Evolutionary conservation across 306 rosid species (phyloP), one percentile per base, ranked within the genome.

Genomic region (Sesbania bispinosa): DNA sequence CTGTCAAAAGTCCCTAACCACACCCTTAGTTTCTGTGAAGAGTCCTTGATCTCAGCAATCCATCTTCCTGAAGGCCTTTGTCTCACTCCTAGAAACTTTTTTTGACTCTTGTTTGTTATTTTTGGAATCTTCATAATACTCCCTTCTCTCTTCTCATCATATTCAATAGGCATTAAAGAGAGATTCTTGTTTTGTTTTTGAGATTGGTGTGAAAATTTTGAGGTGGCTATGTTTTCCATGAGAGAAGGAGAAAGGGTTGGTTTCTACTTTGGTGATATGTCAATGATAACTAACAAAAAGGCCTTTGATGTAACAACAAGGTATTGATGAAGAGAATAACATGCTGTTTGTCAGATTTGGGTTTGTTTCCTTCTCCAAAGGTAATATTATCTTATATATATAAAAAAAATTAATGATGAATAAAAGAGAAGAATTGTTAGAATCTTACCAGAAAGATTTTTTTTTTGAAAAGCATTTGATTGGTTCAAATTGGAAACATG

Each of bases 61-160:
- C 98, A 92, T 85, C 96, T 87, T 60, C 98, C 98, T 65, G 98
- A 92, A 14, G 94, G 98, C 71, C 98, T 87, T 61, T 88, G 89
- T 75, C 98, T 88, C 50, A 92, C 98, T 53, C 98, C 98, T 6
- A 89, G 78, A 60, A 78, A 92, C 81, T 84, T 92, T 64, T 78
- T 84, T 23, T 79, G 83, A 41, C 35, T 38, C 43, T 61, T 80
- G 45, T 48, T 69, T 58, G 21, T 32, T 75, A 21, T 54, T 75
- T 73, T 69, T 62, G 73, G 59, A 64, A 47, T 60, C 75, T 67
- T 67, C 53, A 15, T 79, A 10, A 15, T 43, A 20, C 50, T 67
- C 33, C 24, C 20, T 47, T 66, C 79, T 59, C 41, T 46, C 11
- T 80, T 63, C 10, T 78, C 77, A 35, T 60, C 41, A 1, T 24